A percentile compares a stretch with the other conserved stretches of the same genome.
These are phyloP conservation scores for Cyclotella atomus DNA, from an alignment of 108 stramenopile species.

Conservation along the genomic window DNA sequence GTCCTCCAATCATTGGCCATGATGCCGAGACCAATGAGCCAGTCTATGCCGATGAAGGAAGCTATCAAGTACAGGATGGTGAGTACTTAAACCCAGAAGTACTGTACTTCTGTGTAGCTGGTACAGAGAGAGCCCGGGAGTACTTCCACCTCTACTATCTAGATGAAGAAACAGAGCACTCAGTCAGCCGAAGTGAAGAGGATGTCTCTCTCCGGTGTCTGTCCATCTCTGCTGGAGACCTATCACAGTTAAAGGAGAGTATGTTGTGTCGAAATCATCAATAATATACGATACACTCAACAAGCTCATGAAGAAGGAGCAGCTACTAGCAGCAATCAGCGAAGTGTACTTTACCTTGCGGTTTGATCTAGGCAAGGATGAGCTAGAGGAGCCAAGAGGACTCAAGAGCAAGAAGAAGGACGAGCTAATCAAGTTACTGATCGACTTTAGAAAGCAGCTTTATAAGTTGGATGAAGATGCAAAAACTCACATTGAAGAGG, in stretches of 20 bases:
- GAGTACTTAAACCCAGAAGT: neutral
- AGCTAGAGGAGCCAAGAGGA: neutral
- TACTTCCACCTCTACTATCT: neutral
- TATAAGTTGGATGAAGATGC: neutral
- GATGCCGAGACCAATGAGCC: neutral
- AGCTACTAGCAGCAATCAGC: neutral
- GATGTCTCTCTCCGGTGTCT: neutral
- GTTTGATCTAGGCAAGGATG: neutral
- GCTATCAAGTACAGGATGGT: neutral
- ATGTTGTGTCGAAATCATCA: neutral
- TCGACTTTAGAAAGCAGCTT: neutral
- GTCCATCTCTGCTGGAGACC: neutral
- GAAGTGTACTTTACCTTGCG: neutral
- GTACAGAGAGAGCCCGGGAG: neutral
- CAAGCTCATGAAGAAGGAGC: neutral
- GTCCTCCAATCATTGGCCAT: neutral
- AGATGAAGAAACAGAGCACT: neutral
- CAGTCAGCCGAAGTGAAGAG: slow-evolving; percentile 1
- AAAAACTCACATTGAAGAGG: neutral
- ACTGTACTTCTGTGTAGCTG: neutral
- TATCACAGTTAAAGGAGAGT: neutral
- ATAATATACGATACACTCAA: neutral
- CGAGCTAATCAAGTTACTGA: slow-evolving; percentile 1
- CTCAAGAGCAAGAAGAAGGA: neutral
- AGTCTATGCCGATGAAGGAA: neutral